Percentiles rank a stretch among this genome's conserved stretches.
Evolutionary conservation across 306 rosid species (phyloP).

Genomic region (Erythrophleum fordii): DNA sequence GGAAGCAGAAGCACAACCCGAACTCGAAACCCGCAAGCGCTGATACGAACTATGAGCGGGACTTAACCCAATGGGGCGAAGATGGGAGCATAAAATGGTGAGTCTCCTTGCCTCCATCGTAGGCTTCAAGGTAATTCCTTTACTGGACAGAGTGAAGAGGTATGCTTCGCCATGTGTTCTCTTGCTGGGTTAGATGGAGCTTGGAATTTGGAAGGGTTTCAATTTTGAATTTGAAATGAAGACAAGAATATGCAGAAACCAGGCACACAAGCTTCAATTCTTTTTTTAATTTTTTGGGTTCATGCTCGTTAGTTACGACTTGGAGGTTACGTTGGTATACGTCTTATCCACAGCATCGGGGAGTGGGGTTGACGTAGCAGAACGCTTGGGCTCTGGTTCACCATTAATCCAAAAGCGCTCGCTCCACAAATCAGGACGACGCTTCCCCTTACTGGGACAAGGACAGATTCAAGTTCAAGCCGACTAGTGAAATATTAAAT

Average conservation of each 20-base stretch:
- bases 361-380: neutral
- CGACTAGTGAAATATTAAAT: too few relatives aligned
- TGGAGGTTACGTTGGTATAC: neutral
- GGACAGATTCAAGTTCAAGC: neutral
- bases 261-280: neutral
- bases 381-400: neutral
- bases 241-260: neutral
- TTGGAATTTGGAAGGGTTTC: neutral
- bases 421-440: neutral
- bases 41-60: constrained; percentile 5
- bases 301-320: neutral
- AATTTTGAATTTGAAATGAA: constrained; percentile 22
- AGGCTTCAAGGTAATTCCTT: neutral
- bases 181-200: too few relatives aligned
- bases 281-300: neutral
- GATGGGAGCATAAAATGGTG: constrained; percentile 72
- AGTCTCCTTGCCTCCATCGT: constrained; percentile 62
- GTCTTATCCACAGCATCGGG: neutral
- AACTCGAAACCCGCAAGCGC: constrained; percentile 21
- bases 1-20: constrained; percentile 39
- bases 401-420: neutral
- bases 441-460: neutral
- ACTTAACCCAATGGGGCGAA: constrained; percentile 46
- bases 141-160: neutral
- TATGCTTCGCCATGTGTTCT: neutral